Conservation (phyloP, 2,329 filamentous ascomycete species). For the Fusarium abutilonis region DNA sequence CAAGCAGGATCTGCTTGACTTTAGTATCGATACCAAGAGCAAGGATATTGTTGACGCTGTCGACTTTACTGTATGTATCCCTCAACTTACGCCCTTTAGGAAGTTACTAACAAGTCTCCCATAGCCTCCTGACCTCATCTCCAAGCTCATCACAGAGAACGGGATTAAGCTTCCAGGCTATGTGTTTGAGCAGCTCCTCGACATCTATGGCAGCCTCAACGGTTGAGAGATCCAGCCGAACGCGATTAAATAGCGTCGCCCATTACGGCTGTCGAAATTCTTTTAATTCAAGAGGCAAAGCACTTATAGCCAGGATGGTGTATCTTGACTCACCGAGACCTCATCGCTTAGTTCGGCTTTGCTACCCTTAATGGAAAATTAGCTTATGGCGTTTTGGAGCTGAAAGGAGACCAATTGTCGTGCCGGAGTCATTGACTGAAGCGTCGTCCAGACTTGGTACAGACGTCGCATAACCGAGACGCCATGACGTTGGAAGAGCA, state of each 20-base stretch:
- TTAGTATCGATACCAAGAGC: conserved; percentile 64
- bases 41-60: conserved; percentile 66
- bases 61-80: conserved; percentile 73
- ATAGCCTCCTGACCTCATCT: conserved; percentile 73
- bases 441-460: conserved; percentile 3
- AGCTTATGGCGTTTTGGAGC: conserved; percentile 10
- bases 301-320: background rate
- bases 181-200: conserved; percentile 75
- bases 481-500: conserved; percentile 10
- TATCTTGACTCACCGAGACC: conserved; percentile 1
- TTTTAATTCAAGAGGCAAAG: background rate
- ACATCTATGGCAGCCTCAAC: conserved; percentile 63
- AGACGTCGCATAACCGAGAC: conserved; percentile 1
- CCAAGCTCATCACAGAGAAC: conserved; percentile 79
- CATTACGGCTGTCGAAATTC: background rate
- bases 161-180: conserved; percentile 76
- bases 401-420: background rate
- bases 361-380: background rate
- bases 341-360: background rate
- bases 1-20: conserved; percentile 80
- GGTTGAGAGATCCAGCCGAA: conserved; percentile 38
- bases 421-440: background rate
- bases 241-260: conserved; percentile 23
- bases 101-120: background rate
- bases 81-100: background rate